Evolutionary conservation across 1,284 basidiomycete species (phyloP), one percentile per base, ranked within the genome.

Genomic region (Pseudozyma thailandica): DNA sequence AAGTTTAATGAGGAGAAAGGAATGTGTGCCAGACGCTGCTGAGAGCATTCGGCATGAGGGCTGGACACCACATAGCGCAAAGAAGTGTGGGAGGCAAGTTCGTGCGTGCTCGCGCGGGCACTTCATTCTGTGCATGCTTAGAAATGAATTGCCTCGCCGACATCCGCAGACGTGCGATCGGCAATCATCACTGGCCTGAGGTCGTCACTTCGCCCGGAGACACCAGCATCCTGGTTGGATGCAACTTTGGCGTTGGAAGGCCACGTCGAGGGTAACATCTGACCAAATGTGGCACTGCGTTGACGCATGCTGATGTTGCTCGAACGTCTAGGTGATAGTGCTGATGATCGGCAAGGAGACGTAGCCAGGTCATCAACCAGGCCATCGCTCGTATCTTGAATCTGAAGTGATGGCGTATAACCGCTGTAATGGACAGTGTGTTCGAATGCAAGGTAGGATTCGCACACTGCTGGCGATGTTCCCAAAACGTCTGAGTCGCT

Each of bases 61-160:
- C n/a, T n/a, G n/a, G n/a, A n/a, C n/a, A n/a, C n/a, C n/a, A n/a
- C n/a, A n/a, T n/a, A n/a, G n/a, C n/a, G n/a, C n/a, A n/a, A n/a
- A n/a, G n/a, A n/a, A n/a, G n/a, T n/a, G n/a, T n/a, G n/a, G n/a
- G n/a, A n/a, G n/a, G n/a, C n/a, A n/a, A n/a, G 30, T 15, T 8
- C 30, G 7, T 7, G 30, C 30, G 30, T 31, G 30, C 30, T 31
- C 15, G 30, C 15, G 20, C 4, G 4, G 16, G 37, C 9, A 8
- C 37, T 38, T 13, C 16, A 26, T 3, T 20, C 4, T 4, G 38
- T 13, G 28, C 13, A 13, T n/a, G 26, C 18, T 16, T 38, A 60
- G 30, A 66, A 66, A 6, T 52, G 47, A 20, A 66, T 66, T 44
- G 60, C 52, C 28, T 66, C 63, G 37, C 47, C 57, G 1, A 50